phyloP scores from a whole-genome alignment of 139 green algal species.

The Micromonas pusilla region DNA sequence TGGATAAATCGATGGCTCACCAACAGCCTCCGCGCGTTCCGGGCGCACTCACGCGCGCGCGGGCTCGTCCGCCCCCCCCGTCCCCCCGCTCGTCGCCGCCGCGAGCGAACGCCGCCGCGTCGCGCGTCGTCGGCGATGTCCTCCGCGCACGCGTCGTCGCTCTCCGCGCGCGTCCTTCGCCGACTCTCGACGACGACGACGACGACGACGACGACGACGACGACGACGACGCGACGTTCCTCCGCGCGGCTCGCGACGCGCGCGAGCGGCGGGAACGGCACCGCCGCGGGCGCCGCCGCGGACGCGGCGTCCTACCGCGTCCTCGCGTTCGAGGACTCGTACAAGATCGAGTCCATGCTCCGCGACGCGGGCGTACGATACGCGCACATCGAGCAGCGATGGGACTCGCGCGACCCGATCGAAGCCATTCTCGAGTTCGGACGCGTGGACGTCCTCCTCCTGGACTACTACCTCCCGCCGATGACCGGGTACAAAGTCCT shows the following conservation, averaged over 20 bases:
- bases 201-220: background rate
- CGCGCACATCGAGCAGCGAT: background rate
- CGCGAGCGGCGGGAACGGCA: too few relatives aligned
- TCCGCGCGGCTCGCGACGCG: too few relatives aligned
- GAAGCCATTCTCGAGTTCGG: background rate
- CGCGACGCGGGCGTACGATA: background rate
- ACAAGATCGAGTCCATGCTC: slow-evolving; percentile 4
- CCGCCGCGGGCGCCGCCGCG: background rate
- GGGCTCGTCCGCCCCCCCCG: too few relatives aligned
- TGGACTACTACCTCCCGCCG: slow-evolving; percentile 18
- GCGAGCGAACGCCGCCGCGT: too few relatives aligned
- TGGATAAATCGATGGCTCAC: too few relatives aligned
- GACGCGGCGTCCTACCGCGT: background rate
- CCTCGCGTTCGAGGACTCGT: slow-evolving; percentile 19
- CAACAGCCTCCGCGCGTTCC: too few relatives aligned
- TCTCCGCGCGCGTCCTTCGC: background rate
- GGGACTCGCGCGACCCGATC: background rate
- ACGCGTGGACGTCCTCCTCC: background rate
- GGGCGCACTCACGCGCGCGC: too few relatives aligned
- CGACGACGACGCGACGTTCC: too few relatives aligned
- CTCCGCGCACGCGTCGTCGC: background rate
- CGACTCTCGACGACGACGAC: background rate
- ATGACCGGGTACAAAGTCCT: background rate
- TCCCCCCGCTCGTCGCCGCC: too few relatives aligned
- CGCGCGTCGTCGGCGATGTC: too few relatives aligned